Evolutionary conservation across 805 yeast species (phyloP).

Genomic region (Lipomyces yamanashiensis): DNA sequence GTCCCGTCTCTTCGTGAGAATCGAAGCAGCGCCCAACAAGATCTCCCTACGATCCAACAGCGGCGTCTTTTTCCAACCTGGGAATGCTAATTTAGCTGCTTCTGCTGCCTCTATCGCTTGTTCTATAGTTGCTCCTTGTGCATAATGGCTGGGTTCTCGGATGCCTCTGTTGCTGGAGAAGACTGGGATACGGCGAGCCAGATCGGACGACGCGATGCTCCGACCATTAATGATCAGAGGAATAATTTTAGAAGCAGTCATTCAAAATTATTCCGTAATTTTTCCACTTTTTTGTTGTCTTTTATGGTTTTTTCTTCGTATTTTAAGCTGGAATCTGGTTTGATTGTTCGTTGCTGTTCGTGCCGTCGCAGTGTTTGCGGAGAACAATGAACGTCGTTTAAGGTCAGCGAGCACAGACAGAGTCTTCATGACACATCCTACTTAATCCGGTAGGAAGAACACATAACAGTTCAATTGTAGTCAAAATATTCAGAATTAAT

Average conservation of each 20-base stretch:
- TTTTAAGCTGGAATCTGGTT: too few species aligned
- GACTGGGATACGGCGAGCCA: constrained; percentile 15
- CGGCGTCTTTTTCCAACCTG: constrained; percentile 16
- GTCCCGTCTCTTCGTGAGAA: constrained; percentile 10
- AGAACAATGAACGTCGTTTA: too few species aligned
- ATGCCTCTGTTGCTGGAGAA: neutral
- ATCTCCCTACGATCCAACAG: constrained; percentile 22
- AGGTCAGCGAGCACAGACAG: too few species aligned
- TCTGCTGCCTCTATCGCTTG: constrained; percentile 20
- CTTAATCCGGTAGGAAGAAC: too few species aligned
- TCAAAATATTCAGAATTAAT: too few species aligned
- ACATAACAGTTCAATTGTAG: too few species aligned
- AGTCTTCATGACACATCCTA: too few species aligned
- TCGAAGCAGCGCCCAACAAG: constrained; percentile 22
- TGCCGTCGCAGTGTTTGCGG: too few species aligned
- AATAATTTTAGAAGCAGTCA: constrained; percentile 4
- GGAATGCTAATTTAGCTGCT: constrained; percentile 21
- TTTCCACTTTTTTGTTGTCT: neutral
- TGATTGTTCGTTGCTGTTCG: too few species aligned
- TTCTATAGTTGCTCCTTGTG: constrained; percentile 28
- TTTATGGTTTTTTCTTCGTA: neutral
- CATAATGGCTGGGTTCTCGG: constrained; percentile 14
- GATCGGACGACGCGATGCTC: constrained; percentile 2
- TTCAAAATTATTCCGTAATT: neutral
- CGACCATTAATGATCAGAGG: constrained; percentile 22